phyloP scores from a whole-genome alignment of 2,329 filamentous ascomycete species.

The Talaromyces islandicus region DNA sequence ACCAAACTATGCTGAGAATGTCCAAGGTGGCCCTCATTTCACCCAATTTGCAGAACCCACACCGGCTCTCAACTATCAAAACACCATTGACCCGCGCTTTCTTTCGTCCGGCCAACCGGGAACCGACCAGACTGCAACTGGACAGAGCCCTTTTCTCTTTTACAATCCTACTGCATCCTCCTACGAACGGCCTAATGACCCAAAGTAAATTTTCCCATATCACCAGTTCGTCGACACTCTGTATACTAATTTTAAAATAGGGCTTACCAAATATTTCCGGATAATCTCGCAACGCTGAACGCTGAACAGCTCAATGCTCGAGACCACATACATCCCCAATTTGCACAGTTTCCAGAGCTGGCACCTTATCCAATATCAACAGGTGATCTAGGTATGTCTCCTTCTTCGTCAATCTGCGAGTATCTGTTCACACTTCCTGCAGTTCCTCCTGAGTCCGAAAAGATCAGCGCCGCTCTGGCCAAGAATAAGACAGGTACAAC shows the following conservation, averaged over 20 bases:
- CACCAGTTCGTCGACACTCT: background rate
- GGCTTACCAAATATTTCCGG: constrained; percentile 9
- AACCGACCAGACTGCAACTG: constrained; percentile 16
- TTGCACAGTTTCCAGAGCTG: constrained; percentile 5
- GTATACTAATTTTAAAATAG: constrained; percentile 1
- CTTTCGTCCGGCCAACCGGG: constrained; percentile 24
- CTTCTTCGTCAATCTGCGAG: background rate
- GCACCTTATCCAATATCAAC: constrained; percentile 7
- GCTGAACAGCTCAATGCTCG: constrained; percentile 10
- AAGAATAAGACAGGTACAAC: constrained; percentile 17
- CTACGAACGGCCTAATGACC: constrained; percentile 20
- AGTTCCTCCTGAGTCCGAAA: constrained; percentile 11
- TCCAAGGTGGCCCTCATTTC: constrained; percentile 15
- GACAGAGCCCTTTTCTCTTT: constrained; percentile 24
- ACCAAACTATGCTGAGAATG: constrained; percentile 16
- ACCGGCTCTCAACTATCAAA: constrained; percentile 20
- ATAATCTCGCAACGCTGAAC: constrained; percentile 5
- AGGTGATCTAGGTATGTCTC: constrained; percentile 5
- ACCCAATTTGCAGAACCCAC: constrained; percentile 22
- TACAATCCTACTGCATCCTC: constrained; percentile 17
- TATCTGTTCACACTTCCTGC: background rate
- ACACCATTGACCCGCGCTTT: constrained; percentile 36
- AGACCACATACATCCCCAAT: constrained; percentile 2
- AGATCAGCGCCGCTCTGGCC: constrained; percentile 13
- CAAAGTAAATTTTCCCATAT: constrained; percentile 18